Evolutionary conservation across 768 basidiomycete genomes (phyloP), one percentile per base, ranked within the genome.

Genomic region (Termitomyces sp.): DNA sequence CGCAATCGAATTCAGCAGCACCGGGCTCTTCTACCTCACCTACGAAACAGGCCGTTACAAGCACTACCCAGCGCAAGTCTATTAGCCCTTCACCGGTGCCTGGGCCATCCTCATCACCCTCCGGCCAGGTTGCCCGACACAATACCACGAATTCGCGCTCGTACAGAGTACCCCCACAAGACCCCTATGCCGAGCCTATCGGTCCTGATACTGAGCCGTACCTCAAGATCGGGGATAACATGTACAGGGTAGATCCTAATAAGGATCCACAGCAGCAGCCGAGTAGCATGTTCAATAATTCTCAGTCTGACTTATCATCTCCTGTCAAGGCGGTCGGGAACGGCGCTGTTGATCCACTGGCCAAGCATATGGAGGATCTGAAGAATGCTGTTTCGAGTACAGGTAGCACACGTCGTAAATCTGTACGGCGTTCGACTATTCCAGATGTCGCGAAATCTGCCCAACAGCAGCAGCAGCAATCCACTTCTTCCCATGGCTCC

Each of bases 141-240:
- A 60, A 47, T 35, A 55, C 56, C 40, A 62, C 56, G 25, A 52
- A 49, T 57, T 55, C 70, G 65, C 63, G 59, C 32, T 61, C 59
- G 40, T 56, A 56, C 17, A 51, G 56, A 45, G 61, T 63, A 59
- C 70, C 72, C n/a, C 64, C 71, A 3, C 73, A 75, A 54, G 83
- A 84, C 64, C 78, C 79, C 23, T 70, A 76, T 23, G 78, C 79
- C 10, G 85, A 87, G 61, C 75, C 83, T 0, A 79, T 86, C 35
- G 85, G 85, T 63, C 86, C 86, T 7, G 81, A 71, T 3, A 78
- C 83, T 11, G 78, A 84, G 60, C 85, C 82, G 3, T 89, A 79
- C 67, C 84, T 91, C 67, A 85, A 82, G 66, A 81, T 91, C 19
- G 91, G 89, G 2, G 72, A 74, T 32, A 80, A 81, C 49, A 76